These are phyloP conservation scores for Mortierella claussenii DNA, from an alignment of 192 early-diverging fungal species.

Conservation along the genomic window DNA sequence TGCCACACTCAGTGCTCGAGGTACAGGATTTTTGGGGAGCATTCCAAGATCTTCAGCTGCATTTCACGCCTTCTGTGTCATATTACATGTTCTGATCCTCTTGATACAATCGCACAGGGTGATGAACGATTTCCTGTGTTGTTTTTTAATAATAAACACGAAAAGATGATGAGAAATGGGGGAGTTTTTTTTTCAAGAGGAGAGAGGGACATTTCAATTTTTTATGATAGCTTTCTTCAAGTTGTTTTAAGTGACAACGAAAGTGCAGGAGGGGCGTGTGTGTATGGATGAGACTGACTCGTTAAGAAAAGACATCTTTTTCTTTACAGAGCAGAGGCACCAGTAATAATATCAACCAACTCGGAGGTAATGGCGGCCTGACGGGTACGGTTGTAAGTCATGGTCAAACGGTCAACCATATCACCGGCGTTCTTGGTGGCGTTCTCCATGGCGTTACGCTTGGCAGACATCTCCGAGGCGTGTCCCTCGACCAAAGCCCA, in stretches of 20 bases:
- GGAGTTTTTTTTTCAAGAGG: too few species aligned
- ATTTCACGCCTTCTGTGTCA: too few species aligned
- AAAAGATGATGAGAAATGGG: too few species aligned
- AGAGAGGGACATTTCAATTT: conserved; percentile 23
- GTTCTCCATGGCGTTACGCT: conserved; percentile 99
- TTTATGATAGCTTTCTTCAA: conserved; percentile 15
- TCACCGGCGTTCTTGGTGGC: conserved; percentile 99
- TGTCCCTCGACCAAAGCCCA: conserved; percentile 97
- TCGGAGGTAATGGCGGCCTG: conserved; percentile 99
- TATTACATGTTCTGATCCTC: too few species aligned
- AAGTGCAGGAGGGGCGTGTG: not conserved
- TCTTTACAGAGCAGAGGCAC: conserved; percentile 89
- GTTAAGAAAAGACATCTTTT: not conserved
- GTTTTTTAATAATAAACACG: too few species aligned
- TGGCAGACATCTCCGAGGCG: conserved; percentile 94
- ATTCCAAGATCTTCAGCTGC: too few species aligned
- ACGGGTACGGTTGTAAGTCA: conserved; percentile 97
- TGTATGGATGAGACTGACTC: not conserved
- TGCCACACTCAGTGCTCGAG: too few species aligned
- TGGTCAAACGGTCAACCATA: conserved; percentile 95
- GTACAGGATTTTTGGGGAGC: too few species aligned
- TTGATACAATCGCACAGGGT: too few species aligned
- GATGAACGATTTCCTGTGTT: too few species aligned
- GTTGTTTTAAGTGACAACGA: not conserved
- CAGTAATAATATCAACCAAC: conserved; percentile 96